Percentiles rank a stretch among this genome's conserved stretches.
phyloP scores from a whole-genome alignment of 345 rosid genomes.

The Punica granatum region DNA sequence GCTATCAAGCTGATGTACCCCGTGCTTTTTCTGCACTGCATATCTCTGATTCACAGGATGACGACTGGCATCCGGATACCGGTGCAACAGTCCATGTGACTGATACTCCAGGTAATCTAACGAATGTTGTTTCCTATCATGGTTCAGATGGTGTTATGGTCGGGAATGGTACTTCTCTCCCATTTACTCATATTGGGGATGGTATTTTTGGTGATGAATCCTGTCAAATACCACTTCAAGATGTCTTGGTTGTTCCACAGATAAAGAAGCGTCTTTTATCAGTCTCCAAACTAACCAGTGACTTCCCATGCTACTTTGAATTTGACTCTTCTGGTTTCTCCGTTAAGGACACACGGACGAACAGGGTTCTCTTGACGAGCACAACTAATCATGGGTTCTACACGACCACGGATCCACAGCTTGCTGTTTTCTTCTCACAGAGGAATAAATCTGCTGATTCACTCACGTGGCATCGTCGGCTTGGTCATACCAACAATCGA shows the following conservation, averaged over 20 bases:
- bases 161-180: neutral
- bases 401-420: neutral
- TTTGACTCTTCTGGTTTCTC: neutral
- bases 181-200: neutral
- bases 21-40: neutral
- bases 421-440: neutral
- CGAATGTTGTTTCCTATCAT: neutral
- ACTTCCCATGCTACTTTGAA: neutral
- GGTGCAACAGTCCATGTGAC: neutral
- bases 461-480: neutral
- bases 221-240: neutral
- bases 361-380: neutral
- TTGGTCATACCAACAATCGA: neutral
- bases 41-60: neutral
- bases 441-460: too few species aligned
- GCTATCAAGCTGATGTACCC: neutral
- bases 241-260: neutral
- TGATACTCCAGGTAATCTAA: neutral
- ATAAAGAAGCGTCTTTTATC: neutral
- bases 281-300: neutral
- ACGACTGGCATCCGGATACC: neutral
- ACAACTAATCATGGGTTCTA: neutral
- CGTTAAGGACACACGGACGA: neutral
- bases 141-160: constrained; percentile 2
- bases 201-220: neutral